Conservation (phyloP, 1,284 basidiomycete species). For the Ustanciosporium gigantosporum region DNA sequence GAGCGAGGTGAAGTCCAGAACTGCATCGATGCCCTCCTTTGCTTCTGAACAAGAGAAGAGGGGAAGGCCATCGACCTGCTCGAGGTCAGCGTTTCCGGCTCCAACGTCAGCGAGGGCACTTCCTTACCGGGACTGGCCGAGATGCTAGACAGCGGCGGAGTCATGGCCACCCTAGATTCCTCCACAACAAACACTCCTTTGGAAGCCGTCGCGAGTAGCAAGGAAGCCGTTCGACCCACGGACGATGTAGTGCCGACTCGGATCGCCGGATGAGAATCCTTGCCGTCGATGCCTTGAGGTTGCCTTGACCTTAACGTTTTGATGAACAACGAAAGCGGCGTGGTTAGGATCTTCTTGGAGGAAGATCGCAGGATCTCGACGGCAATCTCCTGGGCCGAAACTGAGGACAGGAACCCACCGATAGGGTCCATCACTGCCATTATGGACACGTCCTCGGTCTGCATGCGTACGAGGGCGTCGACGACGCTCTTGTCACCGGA, state of each 20-base stretch:
- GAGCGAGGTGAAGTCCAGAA: slow-evolving; percentile 33
- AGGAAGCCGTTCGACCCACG: slow-evolving; percentile 18
- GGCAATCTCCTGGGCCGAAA: slow-evolving; percentile 27
- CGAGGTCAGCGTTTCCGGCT: slow-evolving; percentile 14
- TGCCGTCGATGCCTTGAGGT: slow-evolving; percentile 32
- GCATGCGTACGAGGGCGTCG: slow-evolving; percentile 37
- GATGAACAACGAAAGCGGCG: slow-evolving; percentile 17
- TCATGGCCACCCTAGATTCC: slow-evolving; percentile 28
- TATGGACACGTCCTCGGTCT: slow-evolving; percentile 11
- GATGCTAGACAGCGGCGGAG: slow-evolving; percentile 28
- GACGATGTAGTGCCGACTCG: slow-evolving; percentile 22
- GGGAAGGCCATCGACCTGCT: slow-evolving; percentile 23
- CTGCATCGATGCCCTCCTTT: slow-evolving; percentile 28
- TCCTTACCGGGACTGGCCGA: slow-evolving; percentile 28
- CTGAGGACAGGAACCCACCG: slow-evolving; percentile 32
- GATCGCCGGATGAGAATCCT: slow-evolving; percentile 33
- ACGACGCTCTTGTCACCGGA: slow-evolving; percentile 28
- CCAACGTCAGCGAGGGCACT: slow-evolving; percentile 9
- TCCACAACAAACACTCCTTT: slow-evolving; percentile 28
- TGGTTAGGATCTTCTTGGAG: slow-evolving; percentile 36
- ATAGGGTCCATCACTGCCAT: slow-evolving; percentile 29
- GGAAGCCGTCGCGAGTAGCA: slow-evolving; percentile 23
- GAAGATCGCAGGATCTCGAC: slow-evolving; percentile 23
- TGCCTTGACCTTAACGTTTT: slow-evolving; percentile 24
- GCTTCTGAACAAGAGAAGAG: slow-evolving; percentile 16